These are phyloP conservation scores for Aspergillus clavatus DNA, from an alignment of 2,329 filamentous ascomycete genomes.

Conservation along the genomic window DNA sequence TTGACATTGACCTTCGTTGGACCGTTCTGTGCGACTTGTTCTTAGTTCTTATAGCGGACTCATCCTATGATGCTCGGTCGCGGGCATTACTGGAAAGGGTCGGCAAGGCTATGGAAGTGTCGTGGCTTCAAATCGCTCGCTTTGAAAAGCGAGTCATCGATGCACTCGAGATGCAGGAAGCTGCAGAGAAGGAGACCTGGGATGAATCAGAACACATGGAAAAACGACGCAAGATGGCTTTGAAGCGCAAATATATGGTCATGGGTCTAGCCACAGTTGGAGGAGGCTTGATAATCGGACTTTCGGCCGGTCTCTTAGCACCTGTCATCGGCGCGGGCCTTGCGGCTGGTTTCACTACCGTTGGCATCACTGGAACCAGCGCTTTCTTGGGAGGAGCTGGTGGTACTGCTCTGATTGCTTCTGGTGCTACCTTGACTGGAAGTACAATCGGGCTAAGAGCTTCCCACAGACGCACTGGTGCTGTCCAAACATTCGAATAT, in stretches of 20 bases:
- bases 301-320: conserved; percentile 86
- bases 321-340: conserved; percentile 92
- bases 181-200: conserved; percentile 92
- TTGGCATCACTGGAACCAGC: conserved; percentile 83
- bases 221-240: conserved; percentile 69
- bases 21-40: conserved; percentile 95
- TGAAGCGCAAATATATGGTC: conserved; percentile 81
- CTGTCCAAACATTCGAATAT: conserved; percentile 96
- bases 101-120: conserved; percentile 71
- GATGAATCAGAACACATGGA: conserved; percentile 95
- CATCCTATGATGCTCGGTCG: conserved; percentile 84
- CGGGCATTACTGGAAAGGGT: conserved; percentile 78
- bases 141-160: conserved; percentile 98
- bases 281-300: conserved; percentile 87
- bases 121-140: conserved; percentile 88
- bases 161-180: conserved; percentile 94
- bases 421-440: conserved; percentile 78
- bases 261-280: conserved; percentile 97
- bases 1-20: conserved; percentile 96
- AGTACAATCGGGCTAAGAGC: conserved; percentile 81
- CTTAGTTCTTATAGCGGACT: conserved; percentile 92
- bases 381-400: conserved; percentile 87
- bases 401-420: conserved; percentile 90
- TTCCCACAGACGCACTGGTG: conserved; percentile 79
- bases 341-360: conserved; percentile 90